phyloP scores from a whole-genome alignment of 2,329 filamentous ascomycete species.

The Xylaria sp. region DNA sequence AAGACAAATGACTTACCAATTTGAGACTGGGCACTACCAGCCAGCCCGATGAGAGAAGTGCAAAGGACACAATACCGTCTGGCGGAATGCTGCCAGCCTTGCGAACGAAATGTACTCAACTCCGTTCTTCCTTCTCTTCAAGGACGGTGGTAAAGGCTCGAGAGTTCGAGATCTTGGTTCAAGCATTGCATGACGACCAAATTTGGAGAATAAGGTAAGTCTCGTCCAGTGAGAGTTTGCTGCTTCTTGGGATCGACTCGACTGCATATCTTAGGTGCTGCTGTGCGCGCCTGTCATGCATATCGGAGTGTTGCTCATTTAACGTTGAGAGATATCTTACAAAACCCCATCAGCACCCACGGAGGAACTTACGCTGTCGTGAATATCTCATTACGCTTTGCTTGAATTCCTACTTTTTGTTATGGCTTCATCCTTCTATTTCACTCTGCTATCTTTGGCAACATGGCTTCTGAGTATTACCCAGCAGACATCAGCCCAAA shows the following conservation, averaged over 20 bases:
- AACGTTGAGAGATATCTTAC: background rate
- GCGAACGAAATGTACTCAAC: background rate
- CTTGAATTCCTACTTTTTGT: slow-evolving; percentile 5
- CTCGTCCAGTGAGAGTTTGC: background rate
- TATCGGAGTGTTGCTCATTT: background rate
- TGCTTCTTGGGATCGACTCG: background rate
- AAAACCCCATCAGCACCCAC: background rate
- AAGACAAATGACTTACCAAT: slow-evolving; percentile 9
- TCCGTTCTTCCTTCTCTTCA: background rate
- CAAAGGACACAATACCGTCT: background rate
- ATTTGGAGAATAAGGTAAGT: background rate
- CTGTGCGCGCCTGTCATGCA: background rate
- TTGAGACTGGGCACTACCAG: slow-evolving; percentile 4
- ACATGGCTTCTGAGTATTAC: slow-evolving; percentile 18
- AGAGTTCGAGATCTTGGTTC: background rate
- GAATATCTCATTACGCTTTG: background rate
- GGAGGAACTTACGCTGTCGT: background rate
- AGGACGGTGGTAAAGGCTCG: background rate
- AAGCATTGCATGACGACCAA: background rate
- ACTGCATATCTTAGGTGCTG: background rate
- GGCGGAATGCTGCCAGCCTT: background rate
- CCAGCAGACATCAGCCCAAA: slow-evolving; percentile 25
- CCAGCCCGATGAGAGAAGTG: background rate
- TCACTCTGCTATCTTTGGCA: background rate
- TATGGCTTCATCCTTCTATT: slow-evolving; percentile 22